Evolutionary conservation across 441 rosid genomes (phyloP).

Genomic region (Croton laevigatus): DNA sequence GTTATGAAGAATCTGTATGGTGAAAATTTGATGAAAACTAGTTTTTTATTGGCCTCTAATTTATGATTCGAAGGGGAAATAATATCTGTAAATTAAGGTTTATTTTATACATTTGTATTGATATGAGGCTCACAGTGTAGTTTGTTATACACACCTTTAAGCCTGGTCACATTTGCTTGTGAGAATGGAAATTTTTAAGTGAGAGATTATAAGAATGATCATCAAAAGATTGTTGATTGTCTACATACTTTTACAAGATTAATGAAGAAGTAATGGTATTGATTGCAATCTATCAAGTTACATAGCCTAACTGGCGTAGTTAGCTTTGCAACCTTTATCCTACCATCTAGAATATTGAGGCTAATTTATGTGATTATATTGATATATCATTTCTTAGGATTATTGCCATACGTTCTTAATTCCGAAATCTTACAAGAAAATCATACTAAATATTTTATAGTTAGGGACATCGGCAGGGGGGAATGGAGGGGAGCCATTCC

Average conservation of each 20-base stretch:
- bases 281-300: not conserved
- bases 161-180: not conserved
- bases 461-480: no score
- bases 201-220: not conserved
- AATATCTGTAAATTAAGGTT: not conserved
- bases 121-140: no score
- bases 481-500: no score
- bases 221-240: not conserved
- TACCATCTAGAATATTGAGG: not conserved
- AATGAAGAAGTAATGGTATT: not conserved
- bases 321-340: not conserved
- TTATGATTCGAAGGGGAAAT: not conserved
- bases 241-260: not conserved
- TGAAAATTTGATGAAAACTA: not conserved
- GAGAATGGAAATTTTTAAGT: no score
- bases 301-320: not conserved
- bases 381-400: not conserved
- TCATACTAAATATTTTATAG: no score
- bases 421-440: not conserved
- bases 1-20: not conserved
- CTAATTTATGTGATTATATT: not conserved
- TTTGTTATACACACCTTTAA: not conserved
- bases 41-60: not conserved
- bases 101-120: not conserved
- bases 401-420: not conserved